Evolutionary conservation across 345 rosid species (phyloP), one percentile per base, ranked within the genome.

Genomic region (Hirschfeldia incana): DNA sequence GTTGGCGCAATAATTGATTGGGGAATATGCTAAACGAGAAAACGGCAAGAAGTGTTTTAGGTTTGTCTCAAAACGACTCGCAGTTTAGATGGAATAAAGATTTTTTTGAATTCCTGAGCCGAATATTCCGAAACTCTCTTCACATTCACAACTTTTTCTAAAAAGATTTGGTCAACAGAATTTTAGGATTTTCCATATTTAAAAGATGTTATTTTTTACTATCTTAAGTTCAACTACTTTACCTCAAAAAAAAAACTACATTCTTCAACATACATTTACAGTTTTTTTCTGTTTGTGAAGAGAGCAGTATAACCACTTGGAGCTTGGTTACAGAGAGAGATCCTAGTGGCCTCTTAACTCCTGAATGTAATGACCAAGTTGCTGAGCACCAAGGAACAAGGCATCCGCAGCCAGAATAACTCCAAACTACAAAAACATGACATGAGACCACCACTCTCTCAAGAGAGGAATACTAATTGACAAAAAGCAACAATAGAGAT

Each of bases 401-500:
- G 94, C 97, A 87, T 94, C 97, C 0, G 87, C 94, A 81, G 78
- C 85, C 11, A 91, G 68, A 81, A 94, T 44, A 75, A 94, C 81
- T 58, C 95, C 97, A 82, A 91, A 51, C 98, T 94, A 83, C 11
- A 36, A 69, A 53, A 0, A 70, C 57, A 71, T 67, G 61, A 65
- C 29, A 58, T 4, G 55, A 72, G 26, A 27, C 11, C 62, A 66
- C n/a, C 30, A 21, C 30, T 29, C 32, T 80, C 57, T 49, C 8
- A 59, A 65, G 28, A 74, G 69, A 34, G 12, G 64, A 44, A 53
- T 5, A 64, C 26, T 16, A 10, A 5, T 64, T 55, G 21, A 69
- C 55, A 73, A 59, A 67, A 73, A 27, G 46, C 15, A 27, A 70
- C 46, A 72, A 34, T 8, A 55, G 34, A 69, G 33, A 36, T 17